These are phyloP conservation scores for Tricholoma terreum DNA, from an alignment of 768 basidiomycete species.

Conservation along the genomic window DNA sequence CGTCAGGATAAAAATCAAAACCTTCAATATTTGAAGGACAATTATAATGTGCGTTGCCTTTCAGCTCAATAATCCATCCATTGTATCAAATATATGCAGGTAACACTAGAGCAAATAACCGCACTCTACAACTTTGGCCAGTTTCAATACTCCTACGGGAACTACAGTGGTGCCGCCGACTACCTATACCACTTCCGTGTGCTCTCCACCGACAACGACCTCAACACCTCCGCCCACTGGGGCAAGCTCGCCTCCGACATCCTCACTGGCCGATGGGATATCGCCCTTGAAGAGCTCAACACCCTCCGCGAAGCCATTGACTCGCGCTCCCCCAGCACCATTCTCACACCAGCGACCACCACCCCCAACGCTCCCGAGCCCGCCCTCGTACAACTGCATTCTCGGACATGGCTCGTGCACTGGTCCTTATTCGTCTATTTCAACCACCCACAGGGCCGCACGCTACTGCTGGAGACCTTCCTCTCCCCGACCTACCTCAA, in stretches of 20 bases:
- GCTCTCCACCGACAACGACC: slow-evolving; percentile 88
- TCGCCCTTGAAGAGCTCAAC: slow-evolving; percentile 93
- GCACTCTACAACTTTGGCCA: slow-evolving; percentile 97
- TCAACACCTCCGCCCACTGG: slow-evolving; percentile 97
- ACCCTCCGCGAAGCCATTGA: slow-evolving; percentile 92
- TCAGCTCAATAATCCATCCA: not conserved
- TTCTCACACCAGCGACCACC: slow-evolving; percentile 35
- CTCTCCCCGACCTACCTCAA: slow-evolving; percentile 95
- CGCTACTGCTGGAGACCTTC: slow-evolving; percentile 93
- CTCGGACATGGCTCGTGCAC: slow-evolving; percentile 94
- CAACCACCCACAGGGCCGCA: slow-evolving; percentile 90
- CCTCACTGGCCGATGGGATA: slow-evolving; percentile 91
- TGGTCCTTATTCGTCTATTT: slow-evolving; percentile 99
- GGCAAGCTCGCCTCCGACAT: slow-evolving; percentile 98
- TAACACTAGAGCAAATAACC: slow-evolving; percentile 92
- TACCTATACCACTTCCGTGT: slow-evolving; percentile 99
- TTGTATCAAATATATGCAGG: slow-evolving; percentile 42
- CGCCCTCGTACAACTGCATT: slow-evolving; percentile 86
- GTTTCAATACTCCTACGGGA: slow-evolving; percentile 98
- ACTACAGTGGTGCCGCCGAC: slow-evolving; percentile 94
- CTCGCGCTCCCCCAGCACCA: slow-evolving; percentile 57
- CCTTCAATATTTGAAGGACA: slow-evolving; percentile 88
- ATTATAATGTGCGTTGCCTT: slow-evolving; percentile 67
- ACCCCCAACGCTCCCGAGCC: slow-evolving; percentile 49
- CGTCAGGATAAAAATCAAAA: slow-evolving; percentile 98